Percentiles rank a stretch among this genome's conserved stretches.
Conservation (phyloP, 352 stramenopile genomes). For the Phytophthora boehmeriae region DNA sequence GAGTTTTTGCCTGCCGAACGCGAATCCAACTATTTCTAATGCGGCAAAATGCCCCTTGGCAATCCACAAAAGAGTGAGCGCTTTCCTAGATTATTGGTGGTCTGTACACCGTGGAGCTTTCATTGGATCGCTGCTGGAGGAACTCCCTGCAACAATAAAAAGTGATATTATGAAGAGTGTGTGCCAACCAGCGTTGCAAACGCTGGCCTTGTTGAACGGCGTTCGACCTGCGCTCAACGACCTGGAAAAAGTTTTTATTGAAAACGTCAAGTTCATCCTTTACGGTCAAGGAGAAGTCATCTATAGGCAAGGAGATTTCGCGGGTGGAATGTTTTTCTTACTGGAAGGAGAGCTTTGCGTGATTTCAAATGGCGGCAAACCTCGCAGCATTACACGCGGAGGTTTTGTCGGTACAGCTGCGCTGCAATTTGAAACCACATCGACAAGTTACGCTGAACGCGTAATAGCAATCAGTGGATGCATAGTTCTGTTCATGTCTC, state of each 20-base stretch:
- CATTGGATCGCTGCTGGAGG: conserved; percentile 58
- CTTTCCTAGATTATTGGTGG: conserved; percentile 82
- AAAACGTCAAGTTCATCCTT: conserved; percentile 71
- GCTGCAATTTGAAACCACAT: conserved; percentile 40
- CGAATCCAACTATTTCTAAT: conserved; percentile 73
- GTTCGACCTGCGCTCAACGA: conserved; percentile 50
- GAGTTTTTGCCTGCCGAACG: conserved; percentile 67
- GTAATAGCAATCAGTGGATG: conserved; percentile 58
- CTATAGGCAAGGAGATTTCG: conserved; percentile 67
- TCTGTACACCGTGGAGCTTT: conserved; percentile 66
- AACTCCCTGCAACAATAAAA: conserved; percentile 67
- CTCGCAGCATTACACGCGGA: conserved; percentile 49
- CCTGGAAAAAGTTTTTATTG: conserved; percentile 61
- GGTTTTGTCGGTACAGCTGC: conserved; percentile 61
- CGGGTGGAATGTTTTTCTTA: conserved; percentile 62
- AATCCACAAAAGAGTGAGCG: conserved; percentile 69
- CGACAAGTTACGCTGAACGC: conserved; percentile 51
- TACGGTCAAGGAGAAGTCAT: conserved; percentile 74
- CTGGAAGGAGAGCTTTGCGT: conserved; percentile 59
- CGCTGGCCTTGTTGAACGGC: conserved; percentile 48
- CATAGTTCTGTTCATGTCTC: conserved; percentile 60
- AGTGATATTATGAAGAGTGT: conserved; percentile 66
- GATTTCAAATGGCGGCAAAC: conserved; percentile 37
- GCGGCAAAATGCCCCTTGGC: conserved; percentile 60
- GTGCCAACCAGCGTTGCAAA: conserved; percentile 63